Percentiles rank a stretch among this genome's conserved stretches.
Conservation (phyloP, 345 rosid genomes). For the Hirschfeldia incana region DNA sequence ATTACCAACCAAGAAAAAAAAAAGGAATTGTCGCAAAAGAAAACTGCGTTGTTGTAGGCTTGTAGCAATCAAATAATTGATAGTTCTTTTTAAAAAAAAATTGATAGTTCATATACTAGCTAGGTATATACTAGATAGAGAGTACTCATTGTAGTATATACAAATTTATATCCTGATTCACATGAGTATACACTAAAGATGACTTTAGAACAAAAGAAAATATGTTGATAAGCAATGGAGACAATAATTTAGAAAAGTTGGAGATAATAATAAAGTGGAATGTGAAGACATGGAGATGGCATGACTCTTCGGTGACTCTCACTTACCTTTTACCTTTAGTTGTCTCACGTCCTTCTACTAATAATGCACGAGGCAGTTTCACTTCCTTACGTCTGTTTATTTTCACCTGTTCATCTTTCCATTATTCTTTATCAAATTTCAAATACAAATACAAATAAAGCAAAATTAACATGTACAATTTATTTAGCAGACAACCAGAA, state of each 20-base stretch:
- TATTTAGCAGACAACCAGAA: neutral
- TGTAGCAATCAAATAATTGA: too few species aligned
- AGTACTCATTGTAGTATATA: too few species aligned
- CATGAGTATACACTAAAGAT: neutral
- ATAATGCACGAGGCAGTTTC: slow-evolving; percentile 44
- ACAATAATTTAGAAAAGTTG: slow-evolving; percentile 1
- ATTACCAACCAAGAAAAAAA: too few species aligned
- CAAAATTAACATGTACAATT: neutral
- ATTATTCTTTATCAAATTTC: neutral
- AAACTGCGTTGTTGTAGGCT: too few species aligned
- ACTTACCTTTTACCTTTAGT: slow-evolving; percentile 21
- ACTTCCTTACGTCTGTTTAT: slow-evolving; percentile 6
- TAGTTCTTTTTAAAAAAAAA: too few species aligned
- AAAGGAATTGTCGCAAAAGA: too few species aligned
- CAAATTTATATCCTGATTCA: neutral
- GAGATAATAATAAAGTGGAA: slow-evolving; percentile 22
- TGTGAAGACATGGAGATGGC: slow-evolving; percentile 37
- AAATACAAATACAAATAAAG: neutral
- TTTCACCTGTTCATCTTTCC: neutral
- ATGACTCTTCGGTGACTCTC: slow-evolving; percentile 31
- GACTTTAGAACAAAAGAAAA: neutral
- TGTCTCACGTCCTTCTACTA: slow-evolving; percentile 32
- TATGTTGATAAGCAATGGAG: neutral
- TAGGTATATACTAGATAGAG: neutral
- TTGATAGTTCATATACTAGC: neutral